These are phyloP conservation scores for Endoconidiophora polonica DNA, from an alignment of 2,329 filamentous ascomycete genomes.

Conservation along the genomic window DNA sequence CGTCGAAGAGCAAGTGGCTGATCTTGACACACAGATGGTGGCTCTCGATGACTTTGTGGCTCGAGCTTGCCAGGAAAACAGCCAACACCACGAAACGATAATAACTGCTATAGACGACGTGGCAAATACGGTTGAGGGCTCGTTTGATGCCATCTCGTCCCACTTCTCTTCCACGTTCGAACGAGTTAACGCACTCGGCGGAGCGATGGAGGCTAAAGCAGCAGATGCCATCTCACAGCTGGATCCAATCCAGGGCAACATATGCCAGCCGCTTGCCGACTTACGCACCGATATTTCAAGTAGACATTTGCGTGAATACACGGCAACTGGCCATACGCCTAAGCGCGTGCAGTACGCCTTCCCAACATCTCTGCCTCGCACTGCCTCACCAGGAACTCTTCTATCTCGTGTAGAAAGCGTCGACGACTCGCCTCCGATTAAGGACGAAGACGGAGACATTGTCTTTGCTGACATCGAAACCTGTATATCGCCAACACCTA, in stretches of 20 bases:
- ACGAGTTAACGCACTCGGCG: conserved; percentile 50
- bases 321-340: conserved; percentile 72
- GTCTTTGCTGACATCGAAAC: conserved; percentile 26
- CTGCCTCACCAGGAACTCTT: conserved; percentile 32
- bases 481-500: conserved; percentile 3
- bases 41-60: conserved; percentile 82
- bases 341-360: conserved; percentile 69
- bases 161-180: conserved; percentile 54
- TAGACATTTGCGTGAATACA: conserved; percentile 60
- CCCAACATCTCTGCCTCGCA: conserved; percentile 61
- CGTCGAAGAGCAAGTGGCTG: conserved; percentile 73
- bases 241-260: conserved; percentile 37
- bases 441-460: conserved; percentile 22
- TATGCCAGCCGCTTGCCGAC: conserved; percentile 53
- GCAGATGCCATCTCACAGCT: conserved; percentile 42
- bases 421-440: conserved; percentile 11
- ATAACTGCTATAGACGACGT: conserved; percentile 47
- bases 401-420: conserved; percentile 23
- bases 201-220: conserved; percentile 47
- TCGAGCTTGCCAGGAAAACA: conserved; percentile 65
- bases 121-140: conserved; percentile 51
- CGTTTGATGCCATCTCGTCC: conserved; percentile 50
- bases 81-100: conserved; percentile 56
- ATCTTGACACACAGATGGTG: conserved; percentile 76
- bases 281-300: conserved; percentile 53